These are phyloP conservation scores for Saccharomycopsis amapae DNA, from an alignment of 805 yeast genomes.

Conservation along the genomic window DNA sequence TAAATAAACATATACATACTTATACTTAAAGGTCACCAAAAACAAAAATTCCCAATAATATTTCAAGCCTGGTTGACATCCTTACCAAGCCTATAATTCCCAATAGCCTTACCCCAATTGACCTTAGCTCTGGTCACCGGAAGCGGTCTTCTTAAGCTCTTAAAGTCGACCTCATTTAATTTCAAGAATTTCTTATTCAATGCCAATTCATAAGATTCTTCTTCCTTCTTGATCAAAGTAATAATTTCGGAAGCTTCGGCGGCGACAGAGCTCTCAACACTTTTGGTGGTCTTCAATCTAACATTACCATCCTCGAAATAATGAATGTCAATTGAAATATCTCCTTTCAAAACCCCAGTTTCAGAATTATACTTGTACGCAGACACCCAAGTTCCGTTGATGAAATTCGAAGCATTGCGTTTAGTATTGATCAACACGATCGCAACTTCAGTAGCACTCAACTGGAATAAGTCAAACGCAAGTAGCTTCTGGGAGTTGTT, in stretches of 20 bases:
- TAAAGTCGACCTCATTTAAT: conserved; percentile 76
- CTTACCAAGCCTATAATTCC: conserved; percentile 79
- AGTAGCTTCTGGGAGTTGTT: conserved; percentile 33
- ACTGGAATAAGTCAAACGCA: conserved; percentile 38
- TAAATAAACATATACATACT: too few species aligned
- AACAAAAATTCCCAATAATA: too few species aligned
- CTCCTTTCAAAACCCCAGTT: conserved; percentile 39
- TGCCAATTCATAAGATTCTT: conserved; percentile 55
- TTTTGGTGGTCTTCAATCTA: conserved; percentile 48
- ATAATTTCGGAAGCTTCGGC: neutral
- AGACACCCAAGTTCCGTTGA: conserved; percentile 87
- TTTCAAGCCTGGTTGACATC: conserved; percentile 45
- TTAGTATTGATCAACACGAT: conserved; percentile 65
- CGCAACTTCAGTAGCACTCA: conserved; percentile 26
- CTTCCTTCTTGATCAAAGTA: conserved; percentile 19
- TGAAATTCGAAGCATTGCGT: conserved; percentile 67
- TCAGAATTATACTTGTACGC: conserved; percentile 41
- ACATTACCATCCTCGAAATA: conserved; percentile 97
- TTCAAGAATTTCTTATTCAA: conserved; percentile 58
- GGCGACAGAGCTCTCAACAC: conserved; percentile 22
- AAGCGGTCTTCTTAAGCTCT: conserved; percentile 77
- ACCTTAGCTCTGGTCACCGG: conserved; percentile 89
- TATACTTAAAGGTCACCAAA: too few species aligned
- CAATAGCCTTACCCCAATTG: conserved; percentile 93
- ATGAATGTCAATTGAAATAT: conserved; percentile 66